Percentiles rank a stretch among this genome's conserved stretches.
phyloP scores from a whole-genome alignment of 192 early-diverging fungal genomes.

The Cladochytrium replicatum region DNA sequence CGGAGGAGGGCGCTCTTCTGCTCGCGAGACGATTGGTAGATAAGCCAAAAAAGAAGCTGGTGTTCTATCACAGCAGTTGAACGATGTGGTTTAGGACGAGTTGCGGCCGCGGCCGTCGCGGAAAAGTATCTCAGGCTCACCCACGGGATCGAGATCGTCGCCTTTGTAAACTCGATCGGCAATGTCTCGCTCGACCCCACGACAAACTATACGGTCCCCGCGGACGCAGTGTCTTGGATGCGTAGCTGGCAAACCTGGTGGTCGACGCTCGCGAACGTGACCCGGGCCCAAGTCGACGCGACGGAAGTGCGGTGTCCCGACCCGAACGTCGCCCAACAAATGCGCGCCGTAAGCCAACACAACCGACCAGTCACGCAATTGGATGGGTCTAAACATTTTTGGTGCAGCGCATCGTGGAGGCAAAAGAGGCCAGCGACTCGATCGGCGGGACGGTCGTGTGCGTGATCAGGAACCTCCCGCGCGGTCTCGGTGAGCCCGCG shows the following conservation, averaged over 20 bases:
- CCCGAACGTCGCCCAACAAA: slow-evolving; percentile 55
- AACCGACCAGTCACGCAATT: too few relatives aligned
- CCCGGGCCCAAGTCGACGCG: slow-evolving; percentile 63
- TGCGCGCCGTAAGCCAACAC: slow-evolving; percentile 87
- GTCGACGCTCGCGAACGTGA: slow-evolving; percentile 54
- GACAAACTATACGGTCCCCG: slow-evolving; percentile 38
- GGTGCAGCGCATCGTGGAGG: slow-evolving; percentile 62
- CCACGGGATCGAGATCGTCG: slow-evolving; percentile 82
- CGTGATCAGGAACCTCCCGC: slow-evolving; percentile 86
- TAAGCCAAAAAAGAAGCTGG: neutral
- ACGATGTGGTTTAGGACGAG: slow-evolving; percentile 55
- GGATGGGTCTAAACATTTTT: too few relatives aligned
- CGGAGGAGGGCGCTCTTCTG: slow-evolving; percentile 88
- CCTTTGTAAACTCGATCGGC: slow-evolving; percentile 88
- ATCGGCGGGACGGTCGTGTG: slow-evolving; percentile 93
- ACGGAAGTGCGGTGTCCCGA: slow-evolving; percentile 89
- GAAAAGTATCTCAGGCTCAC: slow-evolving; percentile 85
- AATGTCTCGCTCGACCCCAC: slow-evolving; percentile 59
- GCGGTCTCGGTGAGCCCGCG: slow-evolving; percentile 91
- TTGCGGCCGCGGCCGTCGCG: slow-evolving; percentile 92
- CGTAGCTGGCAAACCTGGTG: slow-evolving; percentile 45
- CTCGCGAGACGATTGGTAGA: slow-evolving; percentile 87
- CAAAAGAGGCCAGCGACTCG: slow-evolving; percentile 75
- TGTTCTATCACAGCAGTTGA: neutral
- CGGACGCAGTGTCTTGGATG: slow-evolving; percentile 46